Conservation (phyloP, 192 early-diverging fungal species). For the Entomortierella chlamydospora region DNA sequence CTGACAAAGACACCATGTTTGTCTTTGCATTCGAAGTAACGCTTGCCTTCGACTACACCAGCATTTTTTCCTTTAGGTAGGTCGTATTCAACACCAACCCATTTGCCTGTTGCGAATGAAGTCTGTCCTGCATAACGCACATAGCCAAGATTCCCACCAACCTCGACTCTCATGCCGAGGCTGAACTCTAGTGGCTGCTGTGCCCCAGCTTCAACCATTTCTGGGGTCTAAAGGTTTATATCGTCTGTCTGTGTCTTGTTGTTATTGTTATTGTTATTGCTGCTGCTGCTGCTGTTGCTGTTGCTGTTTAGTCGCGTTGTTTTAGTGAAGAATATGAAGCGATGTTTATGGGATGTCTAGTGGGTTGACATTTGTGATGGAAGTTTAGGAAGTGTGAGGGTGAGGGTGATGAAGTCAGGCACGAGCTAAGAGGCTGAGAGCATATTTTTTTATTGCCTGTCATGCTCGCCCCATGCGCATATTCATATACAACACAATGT, state of each 20-base stretch:
- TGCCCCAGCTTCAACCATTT: slow-evolving; percentile 33
- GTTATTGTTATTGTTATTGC: too few species aligned
- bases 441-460: too few species aligned
- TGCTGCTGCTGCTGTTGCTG: too few species aligned
- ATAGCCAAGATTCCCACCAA: slow-evolving; percentile 41
- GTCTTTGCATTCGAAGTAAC: slow-evolving; percentile 82
- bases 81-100: slow-evolving; percentile 94
- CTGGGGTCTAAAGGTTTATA: neutral
- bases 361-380: too few species aligned
- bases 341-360: neutral
- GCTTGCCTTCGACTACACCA: slow-evolving; percentile 79
- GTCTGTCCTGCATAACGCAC: slow-evolving; percentile 89
- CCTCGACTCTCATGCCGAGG: slow-evolving; percentile 42
- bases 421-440: too few species aligned
- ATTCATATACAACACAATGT: neutral
- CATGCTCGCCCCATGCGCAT: too few species aligned
- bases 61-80: slow-evolving; percentile 79
- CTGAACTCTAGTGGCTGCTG: slow-evolving; percentile 27
- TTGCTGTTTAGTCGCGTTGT: neutral
- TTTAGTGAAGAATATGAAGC: neutral
- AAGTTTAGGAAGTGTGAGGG: too few species aligned
- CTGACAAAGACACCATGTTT: slow-evolving; percentile 85
- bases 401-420: too few species aligned
- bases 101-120: slow-evolving; percentile 83
- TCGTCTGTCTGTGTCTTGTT: neutral